Base-by-base conservation (phyloP, 345 rosid genomes). In the Turnera subulata region DNA sequence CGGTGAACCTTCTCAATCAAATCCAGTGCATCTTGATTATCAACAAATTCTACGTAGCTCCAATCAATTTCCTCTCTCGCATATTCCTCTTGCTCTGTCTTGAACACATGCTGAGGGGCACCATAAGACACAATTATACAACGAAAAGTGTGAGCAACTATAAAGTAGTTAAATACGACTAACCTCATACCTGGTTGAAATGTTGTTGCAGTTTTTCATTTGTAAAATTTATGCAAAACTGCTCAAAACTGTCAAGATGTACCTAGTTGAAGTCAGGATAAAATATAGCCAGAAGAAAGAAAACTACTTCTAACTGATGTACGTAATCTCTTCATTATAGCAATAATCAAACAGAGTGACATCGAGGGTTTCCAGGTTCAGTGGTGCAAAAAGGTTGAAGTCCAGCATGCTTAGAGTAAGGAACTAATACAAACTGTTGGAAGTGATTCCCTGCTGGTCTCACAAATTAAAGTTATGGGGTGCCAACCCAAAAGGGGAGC, bases 161-260 rank as follows among this genome's bases (percentile, higher is more conserved):
- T 38, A 46, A 50, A 64, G 47, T 43, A 53, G 53, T 67, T 50
- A 70, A 70, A 74, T 65, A 69, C 56, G 66, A 73, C 76, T 78
- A 71, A 78, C 82, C 76, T 78, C 78, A 54, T 88, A 88, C 98
- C 95, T 88, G 95, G 82, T 88, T 92, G 87, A 92, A 92, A 84
- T 92, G 96, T 57, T 92, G 98, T 63, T 92, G 98, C 71, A 92
- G 72, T 82, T 86, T 92, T 66, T 92, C 96, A 56, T 92, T 92
- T 19, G 98, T 88, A 73, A 68, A 84, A 68, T 92, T 92, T 44
- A 91, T 91, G 72, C 98, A 91, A 17, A 91, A 83, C 71, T 91
- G 95, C 67, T 91, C 96, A 73, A 88, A 92, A 72, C 96, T 88
- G 87, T 66, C 11, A 47, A 6, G 40, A 23, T 49, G 42, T 19